Base-by-base conservation (phyloP, 495 filamentous ascomycete species). In the Daldinia decipiens region DNA sequence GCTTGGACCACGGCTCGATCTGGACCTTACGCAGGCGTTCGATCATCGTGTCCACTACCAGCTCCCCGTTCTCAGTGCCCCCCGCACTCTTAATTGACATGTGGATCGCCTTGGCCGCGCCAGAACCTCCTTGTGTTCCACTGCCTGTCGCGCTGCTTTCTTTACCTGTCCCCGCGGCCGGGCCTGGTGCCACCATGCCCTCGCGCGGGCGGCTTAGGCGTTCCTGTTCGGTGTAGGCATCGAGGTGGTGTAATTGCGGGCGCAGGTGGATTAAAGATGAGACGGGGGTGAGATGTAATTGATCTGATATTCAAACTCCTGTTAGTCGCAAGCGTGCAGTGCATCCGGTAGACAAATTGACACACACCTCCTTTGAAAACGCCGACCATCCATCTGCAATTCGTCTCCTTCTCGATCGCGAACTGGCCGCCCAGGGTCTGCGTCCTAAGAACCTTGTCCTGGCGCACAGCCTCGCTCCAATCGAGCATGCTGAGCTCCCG, bases 61-160 rank as follows among this genome's bases (percentile, higher is more conserved):
- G 62, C 31, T 78, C 80, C 27, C 79, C 81, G 58, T 73, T 72
- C 72, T 79, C 79, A 50, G 78, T 74, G 47, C 79, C 78, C 15
- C 79, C 79, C 15, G 81, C 76, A 64, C 74, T 80, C 59, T 85
- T 85, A 66, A 85, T 82, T 15, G 82, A 81, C 83, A 85, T 85
- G 74, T 84, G 82, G 72, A 85, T 85, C 6, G 83, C 83, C 50
- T 81, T 80, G 52, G 74, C 65, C 7, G 70, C 68, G 1, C 65
- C 58, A 21, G 65, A 60, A 47, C 52, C 27, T 21, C 19, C 52
- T 45, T 59, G 52, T 50, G 65, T 15, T 39, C 36, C 62, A 24
- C 61, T 59, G 54, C 57, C 43, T 1, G 61, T 31, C 3, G 70
- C 62, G 0, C 63, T 57, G 21, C 61, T 69, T 21, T 68, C 69